Conservation (phyloP, 192 early-diverging fungal species). For the Phycomyces blakesleeanus region DNA sequence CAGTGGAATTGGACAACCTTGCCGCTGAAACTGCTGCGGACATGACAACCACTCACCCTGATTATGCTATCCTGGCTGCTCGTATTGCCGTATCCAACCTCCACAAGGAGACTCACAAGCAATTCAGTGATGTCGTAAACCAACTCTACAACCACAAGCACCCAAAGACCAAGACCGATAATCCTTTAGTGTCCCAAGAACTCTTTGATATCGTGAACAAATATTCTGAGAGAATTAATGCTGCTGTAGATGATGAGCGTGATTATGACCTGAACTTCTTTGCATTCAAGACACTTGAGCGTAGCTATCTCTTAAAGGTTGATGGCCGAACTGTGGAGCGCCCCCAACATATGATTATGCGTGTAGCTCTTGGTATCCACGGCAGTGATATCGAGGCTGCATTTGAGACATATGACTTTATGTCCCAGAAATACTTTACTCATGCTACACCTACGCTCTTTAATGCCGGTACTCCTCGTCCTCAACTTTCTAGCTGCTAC, state of each 20-base stretch:
- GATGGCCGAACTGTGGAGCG: constrained; percentile 80
- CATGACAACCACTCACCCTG: constrained; percentile 88
- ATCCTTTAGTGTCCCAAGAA: constrained; percentile 83
- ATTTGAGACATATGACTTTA: constrained; percentile 87
- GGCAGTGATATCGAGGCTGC: constrained; percentile 82
- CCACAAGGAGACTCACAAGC: constrained; percentile 76
- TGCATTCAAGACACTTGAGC: constrained; percentile 98
- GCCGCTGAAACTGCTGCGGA: constrained; percentile 92
- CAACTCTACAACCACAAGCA: constrained; percentile 83
- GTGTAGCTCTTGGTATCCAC: constrained; percentile 96
- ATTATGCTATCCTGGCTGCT: constrained; percentile 94
- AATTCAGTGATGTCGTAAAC: constrained; percentile 76
- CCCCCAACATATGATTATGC: constrained; percentile 97
- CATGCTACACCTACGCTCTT: constrained; percentile 96
- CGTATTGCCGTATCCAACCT: constrained; percentile 95
- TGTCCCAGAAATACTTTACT: constrained; percentile 94
- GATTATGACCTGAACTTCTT: constrained; percentile 98
- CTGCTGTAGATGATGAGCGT: constrained; percentile 86
- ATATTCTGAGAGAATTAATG: constrained; percentile 75
- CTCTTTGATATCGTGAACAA: constrained; percentile 62
- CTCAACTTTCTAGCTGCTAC: constrained; percentile 93
- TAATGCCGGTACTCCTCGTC: constrained; percentile 95
- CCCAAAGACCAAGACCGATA: constrained; percentile 76
- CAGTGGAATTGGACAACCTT: constrained; percentile 94
- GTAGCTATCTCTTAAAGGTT: constrained; percentile 85